Percentiles rank a stretch among this genome's conserved stretches.
Conservation (phyloP, 768 basidiomycete genomes). For the Tricholomella constricta region DNA sequence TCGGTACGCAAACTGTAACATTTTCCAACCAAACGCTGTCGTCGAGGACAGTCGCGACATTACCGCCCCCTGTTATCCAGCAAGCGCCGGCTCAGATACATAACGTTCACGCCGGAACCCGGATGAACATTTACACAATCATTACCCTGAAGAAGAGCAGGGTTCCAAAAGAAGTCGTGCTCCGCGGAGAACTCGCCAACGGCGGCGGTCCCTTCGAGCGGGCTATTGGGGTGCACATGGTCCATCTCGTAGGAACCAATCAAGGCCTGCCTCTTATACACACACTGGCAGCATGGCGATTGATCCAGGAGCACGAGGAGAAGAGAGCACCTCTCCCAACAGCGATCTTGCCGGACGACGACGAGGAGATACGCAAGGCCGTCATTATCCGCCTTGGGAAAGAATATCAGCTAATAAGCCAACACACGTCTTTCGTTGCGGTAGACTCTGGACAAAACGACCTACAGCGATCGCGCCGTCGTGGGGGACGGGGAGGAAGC, state of each 20-base stretch:
- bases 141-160: constrained; percentile 26
- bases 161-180: constrained; percentile 33
- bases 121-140: constrained; percentile 37
- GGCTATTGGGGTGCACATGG: constrained; percentile 31
- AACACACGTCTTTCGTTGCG: constrained; percentile 59
- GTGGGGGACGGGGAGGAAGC: neutral
- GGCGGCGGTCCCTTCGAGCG: constrained; percentile 30
- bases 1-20: constrained; percentile 17
- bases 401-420: constrained; percentile 53
- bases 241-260: constrained; percentile 34
- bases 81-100: constrained; percentile 36
- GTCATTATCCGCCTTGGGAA: constrained; percentile 52
- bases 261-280: constrained; percentile 46
- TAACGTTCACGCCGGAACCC: constrained; percentile 36
- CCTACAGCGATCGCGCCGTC: neutral
- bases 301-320: constrained; percentile 55
- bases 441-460: constrained; percentile 38
- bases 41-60: constrained; percentile 22
- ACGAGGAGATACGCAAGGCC: constrained; percentile 40
- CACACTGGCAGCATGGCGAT: constrained; percentile 51
- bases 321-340: constrained; percentile 32
- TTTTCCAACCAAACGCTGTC: constrained; percentile 19
- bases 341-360: constrained; percentile 26
- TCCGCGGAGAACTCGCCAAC: constrained; percentile 39
- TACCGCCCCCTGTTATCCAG: constrained; percentile 32